Conservation (phyloP, 129 eudicot species). For the Heracleum sosnowskyi region DNA sequence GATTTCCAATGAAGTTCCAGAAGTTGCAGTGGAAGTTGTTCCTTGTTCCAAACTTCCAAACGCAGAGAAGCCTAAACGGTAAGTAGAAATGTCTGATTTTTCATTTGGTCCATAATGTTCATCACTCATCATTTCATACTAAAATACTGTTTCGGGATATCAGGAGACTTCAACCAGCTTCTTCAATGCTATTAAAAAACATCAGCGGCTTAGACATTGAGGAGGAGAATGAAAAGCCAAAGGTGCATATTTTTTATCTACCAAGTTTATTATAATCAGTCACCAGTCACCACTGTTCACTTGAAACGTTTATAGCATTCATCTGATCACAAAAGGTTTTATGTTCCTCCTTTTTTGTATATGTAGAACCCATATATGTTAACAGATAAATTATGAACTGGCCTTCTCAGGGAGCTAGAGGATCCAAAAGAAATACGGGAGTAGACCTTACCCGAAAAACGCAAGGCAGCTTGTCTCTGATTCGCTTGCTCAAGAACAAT, state of each 20-base stretch:
- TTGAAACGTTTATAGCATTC: neutral
- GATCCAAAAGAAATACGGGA: constrained; percentile 27
- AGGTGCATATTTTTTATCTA: constrained; percentile 28
- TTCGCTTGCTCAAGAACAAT: constrained; percentile 42
- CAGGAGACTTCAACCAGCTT: constrained; percentile 84
- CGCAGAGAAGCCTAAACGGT: constrained; percentile 8
- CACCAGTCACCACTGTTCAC: neutral
- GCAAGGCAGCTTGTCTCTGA: constrained; percentile 52
- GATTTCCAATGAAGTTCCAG: neutral
- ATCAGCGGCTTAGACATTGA: constrained; percentile 32
- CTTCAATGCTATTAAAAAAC: constrained; percentile 64
- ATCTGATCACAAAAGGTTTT: neutral
- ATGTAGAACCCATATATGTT: neutral
- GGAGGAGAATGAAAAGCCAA: constrained; percentile 46
- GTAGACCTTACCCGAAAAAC: constrained; percentile 26
- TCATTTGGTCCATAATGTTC: neutral
- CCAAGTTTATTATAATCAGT: neutral
- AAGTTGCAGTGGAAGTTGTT: neutral
- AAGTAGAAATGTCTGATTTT: neutral
- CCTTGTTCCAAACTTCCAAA: neutral
- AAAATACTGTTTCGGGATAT: neutral
- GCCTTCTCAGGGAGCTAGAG: constrained; percentile 41
- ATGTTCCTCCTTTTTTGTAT: neutral
- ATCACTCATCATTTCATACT: neutral
- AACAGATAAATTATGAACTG: neutral